Evolutionary conservation across 2,329 filamentous ascomycete genomes (phyloP).

Genomic region (Arthrobotrys entomopaga): DNA sequence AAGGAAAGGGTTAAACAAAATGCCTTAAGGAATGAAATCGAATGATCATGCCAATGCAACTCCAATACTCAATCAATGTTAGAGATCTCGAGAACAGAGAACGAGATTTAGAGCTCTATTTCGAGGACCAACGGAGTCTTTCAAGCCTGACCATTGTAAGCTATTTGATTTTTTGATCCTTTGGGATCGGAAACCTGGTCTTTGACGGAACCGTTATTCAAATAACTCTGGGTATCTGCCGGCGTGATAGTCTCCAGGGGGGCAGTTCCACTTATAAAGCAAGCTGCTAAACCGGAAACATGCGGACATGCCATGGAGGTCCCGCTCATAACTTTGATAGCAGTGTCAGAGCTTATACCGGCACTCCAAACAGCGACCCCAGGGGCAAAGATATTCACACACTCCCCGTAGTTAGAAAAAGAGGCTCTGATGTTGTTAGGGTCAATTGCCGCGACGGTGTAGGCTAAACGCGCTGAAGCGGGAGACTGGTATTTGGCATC

Average conservation of each 20-base stretch:
- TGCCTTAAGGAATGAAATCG: no score
- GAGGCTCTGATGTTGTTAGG: constrained; percentile 60
- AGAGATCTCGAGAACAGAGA: no score
- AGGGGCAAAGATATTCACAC: constrained; percentile 70
- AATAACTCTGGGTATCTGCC: background rate
- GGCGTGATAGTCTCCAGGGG: background rate
- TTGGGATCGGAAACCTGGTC: no score
- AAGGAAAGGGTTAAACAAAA: no score
- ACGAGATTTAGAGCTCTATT: no score
- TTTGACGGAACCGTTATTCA: no score
- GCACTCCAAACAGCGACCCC: constrained; percentile 67
- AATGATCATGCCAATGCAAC: no score
- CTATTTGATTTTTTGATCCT: no score
- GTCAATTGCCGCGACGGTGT: constrained; percentile 63
- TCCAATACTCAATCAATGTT: no score
- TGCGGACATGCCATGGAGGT: constrained; percentile 68
- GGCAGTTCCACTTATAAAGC: constrained; percentile 61
- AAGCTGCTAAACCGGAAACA: constrained; percentile 69
- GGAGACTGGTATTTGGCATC: constrained; percentile 60
- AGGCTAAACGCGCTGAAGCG: constrained; percentile 61
- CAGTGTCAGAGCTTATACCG: constrained; percentile 64
- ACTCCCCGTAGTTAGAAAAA: constrained; percentile 62
- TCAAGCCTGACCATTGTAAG: no score
- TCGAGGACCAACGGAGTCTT: no score
- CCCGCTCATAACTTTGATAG: constrained; percentile 66